phyloP scores from a whole-genome alignment of 2,329 filamentous ascomycete species.

The Cadophora gregata region DNA sequence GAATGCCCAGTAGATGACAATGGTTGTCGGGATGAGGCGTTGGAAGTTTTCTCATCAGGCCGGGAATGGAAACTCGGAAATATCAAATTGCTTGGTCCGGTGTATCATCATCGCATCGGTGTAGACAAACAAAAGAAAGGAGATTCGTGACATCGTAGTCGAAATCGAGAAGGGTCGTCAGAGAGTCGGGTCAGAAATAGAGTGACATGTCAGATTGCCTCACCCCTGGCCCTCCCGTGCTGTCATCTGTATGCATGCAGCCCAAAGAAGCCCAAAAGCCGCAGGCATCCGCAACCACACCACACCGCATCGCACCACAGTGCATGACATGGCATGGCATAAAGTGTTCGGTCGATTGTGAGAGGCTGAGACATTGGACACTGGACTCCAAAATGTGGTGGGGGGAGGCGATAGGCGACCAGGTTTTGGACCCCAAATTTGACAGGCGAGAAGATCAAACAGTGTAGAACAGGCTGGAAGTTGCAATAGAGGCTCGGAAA shows the following conservation, averaged over 20 bases:
- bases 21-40: not conserved
- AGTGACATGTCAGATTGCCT: slow-evolving; percentile 7
- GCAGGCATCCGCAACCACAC: not conserved
- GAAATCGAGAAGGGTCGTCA: not conserved
- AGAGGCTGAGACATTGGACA: slow-evolving; percentile 13
- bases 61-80: not conserved
- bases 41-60: not conserved
- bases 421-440: slow-evolving; percentile 8
- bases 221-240: not conserved
- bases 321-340: not conserved
- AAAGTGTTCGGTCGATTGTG: slow-evolving; percentile 1
- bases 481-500: not conserved
- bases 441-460: not conserved
- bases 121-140: not conserved
- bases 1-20: not conserved
- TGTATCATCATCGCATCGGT: not conserved
- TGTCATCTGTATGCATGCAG: slow-evolving; percentile 15
- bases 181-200: not conserved
- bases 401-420: not conserved
- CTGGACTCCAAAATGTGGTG: not conserved
- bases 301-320: not conserved
- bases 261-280: slow-evolving; percentile 10
- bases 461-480: not conserved
- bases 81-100: not conserved
- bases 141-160: slow-evolving; percentile 2